Conservation (phyloP, 2,329 filamentous ascomycete genomes). For the Aspergillus tamarii region DNA sequence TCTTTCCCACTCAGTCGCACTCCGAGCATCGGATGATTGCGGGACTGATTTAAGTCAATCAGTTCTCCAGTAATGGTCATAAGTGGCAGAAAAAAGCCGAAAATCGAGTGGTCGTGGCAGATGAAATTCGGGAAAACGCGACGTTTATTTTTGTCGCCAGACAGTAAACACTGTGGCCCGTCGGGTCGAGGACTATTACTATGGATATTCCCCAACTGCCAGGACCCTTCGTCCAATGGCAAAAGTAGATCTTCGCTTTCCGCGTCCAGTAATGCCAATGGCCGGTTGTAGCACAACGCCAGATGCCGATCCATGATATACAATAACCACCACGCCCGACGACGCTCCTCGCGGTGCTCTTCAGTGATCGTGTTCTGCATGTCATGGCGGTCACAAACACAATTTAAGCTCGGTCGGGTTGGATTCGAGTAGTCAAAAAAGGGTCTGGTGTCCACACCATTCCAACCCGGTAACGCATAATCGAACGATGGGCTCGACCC, state of each 20-base stretch:
- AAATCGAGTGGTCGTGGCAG: constrained; percentile 85
- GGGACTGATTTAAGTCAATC: constrained; percentile 84
- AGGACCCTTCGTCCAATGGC: constrained; percentile 84
- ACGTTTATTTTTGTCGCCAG: constrained; percentile 48
- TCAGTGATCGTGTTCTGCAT: constrained; percentile 58
- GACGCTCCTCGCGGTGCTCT: constrained; percentile 85
- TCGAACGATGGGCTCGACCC: constrained; percentile 38
- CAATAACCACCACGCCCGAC: constrained; percentile 90
- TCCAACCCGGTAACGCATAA: constrained; percentile 36
- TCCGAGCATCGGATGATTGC: constrained; percentile 85
- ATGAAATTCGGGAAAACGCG: constrained; percentile 77
- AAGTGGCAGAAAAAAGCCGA: constrained; percentile 88
- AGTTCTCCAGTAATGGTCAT: constrained; percentile 94
- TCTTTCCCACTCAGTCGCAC: constrained; percentile 70
- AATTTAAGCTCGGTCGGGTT: constrained; percentile 37
- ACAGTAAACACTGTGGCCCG: constrained; percentile 39
- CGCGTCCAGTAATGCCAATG: constrained; percentile 81
- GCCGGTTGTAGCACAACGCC: constrained; percentile 88
- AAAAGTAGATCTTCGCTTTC: constrained; percentile 83
- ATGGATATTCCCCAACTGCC: constrained; percentile 81
- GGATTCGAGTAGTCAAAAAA: constrained; percentile 47
- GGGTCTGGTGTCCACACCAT: constrained; percentile 56
- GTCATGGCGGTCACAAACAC: constrained; percentile 37
- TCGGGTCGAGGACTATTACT: constrained; percentile 49
- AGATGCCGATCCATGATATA: constrained; percentile 91